Conservation (phyloP, 805 yeast genomes). For the Candida taoyuanica region DNA sequence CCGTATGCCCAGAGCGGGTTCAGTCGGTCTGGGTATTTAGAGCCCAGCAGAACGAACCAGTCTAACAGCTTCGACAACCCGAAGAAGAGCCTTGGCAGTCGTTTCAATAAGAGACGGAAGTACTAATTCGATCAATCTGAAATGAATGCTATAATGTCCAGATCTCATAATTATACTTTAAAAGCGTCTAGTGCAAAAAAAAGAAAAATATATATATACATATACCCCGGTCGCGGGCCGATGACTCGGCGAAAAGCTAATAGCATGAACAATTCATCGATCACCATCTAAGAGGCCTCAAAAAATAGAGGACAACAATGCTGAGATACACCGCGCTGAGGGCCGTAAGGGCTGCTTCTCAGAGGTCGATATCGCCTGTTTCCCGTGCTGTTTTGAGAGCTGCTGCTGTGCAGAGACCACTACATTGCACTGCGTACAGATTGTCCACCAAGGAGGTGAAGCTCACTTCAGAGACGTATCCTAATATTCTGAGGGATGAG, state of each 20-base stretch:
- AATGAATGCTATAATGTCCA: too few species aligned
- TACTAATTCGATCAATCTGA: background rate
- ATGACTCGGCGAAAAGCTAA: background rate
- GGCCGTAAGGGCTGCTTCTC: background rate
- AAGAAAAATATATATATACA: too few species aligned
- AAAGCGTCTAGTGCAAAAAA: too few species aligned
- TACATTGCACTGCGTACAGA: slow-evolving; percentile 5
- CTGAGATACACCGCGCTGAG: background rate
- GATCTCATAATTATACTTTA: too few species aligned
- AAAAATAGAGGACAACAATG: background rate
- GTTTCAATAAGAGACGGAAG: background rate
- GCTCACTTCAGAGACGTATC: slow-evolving; percentile 69
- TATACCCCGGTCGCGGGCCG: background rate
- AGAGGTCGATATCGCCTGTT: background rate
- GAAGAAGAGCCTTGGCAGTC: background rate
- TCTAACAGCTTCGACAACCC: background rate
- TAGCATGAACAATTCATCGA: too few species aligned
- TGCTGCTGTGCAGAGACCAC: too few species aligned
- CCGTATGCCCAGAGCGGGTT: slow-evolving; percentile 2
- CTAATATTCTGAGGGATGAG: slow-evolving; percentile 47
- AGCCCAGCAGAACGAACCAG: slow-evolving; percentile 2
- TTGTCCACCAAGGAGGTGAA: slow-evolving; percentile 25
- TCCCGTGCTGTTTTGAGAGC: slow-evolving; percentile 1
- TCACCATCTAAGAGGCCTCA: background rate
- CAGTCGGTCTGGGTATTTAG: slow-evolving; percentile 15